Percentiles rank a stretch among this genome's conserved stretches.
Conservation (phyloP, 257 asterid species). For the Plantago elongata region DNA sequence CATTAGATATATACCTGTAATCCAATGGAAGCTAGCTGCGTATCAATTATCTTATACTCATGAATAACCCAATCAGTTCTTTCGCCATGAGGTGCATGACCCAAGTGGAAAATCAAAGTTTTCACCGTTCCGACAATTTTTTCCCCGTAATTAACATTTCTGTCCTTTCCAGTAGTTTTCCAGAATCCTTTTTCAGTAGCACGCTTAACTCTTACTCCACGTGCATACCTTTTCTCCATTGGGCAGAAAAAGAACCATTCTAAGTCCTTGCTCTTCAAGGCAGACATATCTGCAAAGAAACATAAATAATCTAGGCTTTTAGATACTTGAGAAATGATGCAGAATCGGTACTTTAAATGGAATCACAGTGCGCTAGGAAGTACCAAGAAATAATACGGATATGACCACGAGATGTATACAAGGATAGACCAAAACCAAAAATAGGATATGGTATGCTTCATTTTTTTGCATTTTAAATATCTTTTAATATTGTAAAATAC, state of each 20-base stretch:
- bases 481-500: too few relatives aligned
- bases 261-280: slow-evolving; percentile 57
- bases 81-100: slow-evolving; percentile 62
- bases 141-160: slow-evolving; percentile 30
- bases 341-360: too few relatives aligned
- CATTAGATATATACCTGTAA: slow-evolving; percentile 42
- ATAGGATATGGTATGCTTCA: too few relatives aligned
- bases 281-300: slow-evolving; percentile 53
- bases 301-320: neutral
- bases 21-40: slow-evolving; percentile 46
- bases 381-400: too few relatives aligned
- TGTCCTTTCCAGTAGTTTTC: slow-evolving; percentile 85
- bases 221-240: slow-evolving; percentile 70
- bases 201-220: slow-evolving; percentile 74
- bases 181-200: slow-evolving; percentile 77
- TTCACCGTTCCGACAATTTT: slow-evolving; percentile 58
- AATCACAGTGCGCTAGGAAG: too few relatives aligned
- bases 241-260: slow-evolving; percentile 97
- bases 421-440: too few relatives aligned
- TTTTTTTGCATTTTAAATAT: too few relatives aligned
- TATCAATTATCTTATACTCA: slow-evolving; percentile 56
- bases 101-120: slow-evolving; percentile 75
- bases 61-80: slow-evolving; percentile 87
- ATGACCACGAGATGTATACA: too few relatives aligned
- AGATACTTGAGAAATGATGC: too few relatives aligned